Percentiles rank a stretch among this genome's conserved stretches.
phyloP scores from a whole-genome alignment of 2,329 filamentous ascomycete species.

The Aspergillus texensis region DNA sequence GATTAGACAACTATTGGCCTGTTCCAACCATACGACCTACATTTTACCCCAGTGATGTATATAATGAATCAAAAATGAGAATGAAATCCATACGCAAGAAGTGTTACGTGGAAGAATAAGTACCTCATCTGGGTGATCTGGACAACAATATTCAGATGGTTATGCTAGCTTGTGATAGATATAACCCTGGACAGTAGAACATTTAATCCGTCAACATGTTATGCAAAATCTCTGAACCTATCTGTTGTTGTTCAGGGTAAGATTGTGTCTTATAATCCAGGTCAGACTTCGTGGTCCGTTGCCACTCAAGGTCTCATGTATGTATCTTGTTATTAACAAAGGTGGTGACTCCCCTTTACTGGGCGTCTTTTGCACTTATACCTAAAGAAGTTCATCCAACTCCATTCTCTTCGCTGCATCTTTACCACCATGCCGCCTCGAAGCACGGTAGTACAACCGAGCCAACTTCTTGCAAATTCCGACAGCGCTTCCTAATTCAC shows the following conservation, averaged over 20 bases:
- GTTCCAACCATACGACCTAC: not conserved
- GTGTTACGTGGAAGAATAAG: not conserved
- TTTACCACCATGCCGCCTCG: not conserved
- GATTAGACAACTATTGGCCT: not conserved
- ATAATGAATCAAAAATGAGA: constrained; percentile 16
- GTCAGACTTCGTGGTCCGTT: not conserved
- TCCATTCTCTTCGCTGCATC: not conserved
- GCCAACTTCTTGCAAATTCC: not conserved
- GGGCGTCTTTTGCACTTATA: too few relatives aligned
- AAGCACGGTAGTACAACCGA: not conserved
- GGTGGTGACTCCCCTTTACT: not conserved
- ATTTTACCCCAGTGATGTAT: constrained; percentile 14
- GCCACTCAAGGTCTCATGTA: not conserved
- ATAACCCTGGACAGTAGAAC: too few relatives aligned
- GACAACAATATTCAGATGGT: too few relatives aligned
- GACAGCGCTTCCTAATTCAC: not conserved
- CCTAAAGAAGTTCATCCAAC: not conserved
- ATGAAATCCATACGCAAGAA: not conserved
- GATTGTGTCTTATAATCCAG: too few relatives aligned
- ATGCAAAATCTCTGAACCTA: too few relatives aligned
- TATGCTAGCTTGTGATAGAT: too few relatives aligned
- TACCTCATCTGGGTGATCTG: not conserved
- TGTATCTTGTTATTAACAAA: not conserved
- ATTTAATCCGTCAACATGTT: too few relatives aligned
- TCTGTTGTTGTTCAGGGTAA: too few relatives aligned